Base-by-base conservation (phyloP, 2,329 filamentous ascomycete genomes). In the Nothophaeocryptopus gaeumannii region DNA sequence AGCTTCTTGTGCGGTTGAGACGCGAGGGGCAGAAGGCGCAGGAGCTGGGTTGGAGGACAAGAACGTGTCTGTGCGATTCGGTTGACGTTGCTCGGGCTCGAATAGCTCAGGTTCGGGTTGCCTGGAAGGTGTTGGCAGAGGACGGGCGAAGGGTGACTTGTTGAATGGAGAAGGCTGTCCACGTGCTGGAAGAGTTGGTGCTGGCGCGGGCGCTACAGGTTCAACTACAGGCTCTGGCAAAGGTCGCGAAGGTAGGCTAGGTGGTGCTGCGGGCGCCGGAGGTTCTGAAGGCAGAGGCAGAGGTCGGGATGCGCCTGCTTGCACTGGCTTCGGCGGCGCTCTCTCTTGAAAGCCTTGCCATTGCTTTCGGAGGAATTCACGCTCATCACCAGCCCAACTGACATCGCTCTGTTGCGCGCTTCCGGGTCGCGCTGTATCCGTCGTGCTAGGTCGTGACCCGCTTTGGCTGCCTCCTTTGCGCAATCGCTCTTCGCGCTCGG, bases 381-480 rank as follows among this genome's bases (percentile, higher is more conserved):
- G 79, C 67, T 88, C 84, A 56, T 84, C 80, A 70, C 55, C 80
- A 69, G 82, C 82, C 87, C 55, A 86, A 78, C 67, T 87, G 71
- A 66, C 84, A 73, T 63, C 84, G 70, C 70, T 80, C 70, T 64
- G 79, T 14, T 73, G 68, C 5, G 72, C 71, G 42, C 62, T 65
- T 13, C 44, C 43, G n/a, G 62, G 61, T 36, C 59, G 47, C 8
- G 55, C 16, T 8, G 49, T 49, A 9, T 61, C 54, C 11, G 63
- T 59, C 14, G 63, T 66, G 39, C 60, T 61, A n/a, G 70, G 67
- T 54, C 66, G 51, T 40, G 71, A 70, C 34, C 65, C 61, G 3
- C 63, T 59, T 30, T 67, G 63, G n/a, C 63, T 54, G 12, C 35
- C 54, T 7, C 53, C 64, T 37, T 68, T 67, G 33, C 67, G 64